Conservation (phyloP, 768 basidiomycete species). For the Pleurotus sapidus region DNA sequence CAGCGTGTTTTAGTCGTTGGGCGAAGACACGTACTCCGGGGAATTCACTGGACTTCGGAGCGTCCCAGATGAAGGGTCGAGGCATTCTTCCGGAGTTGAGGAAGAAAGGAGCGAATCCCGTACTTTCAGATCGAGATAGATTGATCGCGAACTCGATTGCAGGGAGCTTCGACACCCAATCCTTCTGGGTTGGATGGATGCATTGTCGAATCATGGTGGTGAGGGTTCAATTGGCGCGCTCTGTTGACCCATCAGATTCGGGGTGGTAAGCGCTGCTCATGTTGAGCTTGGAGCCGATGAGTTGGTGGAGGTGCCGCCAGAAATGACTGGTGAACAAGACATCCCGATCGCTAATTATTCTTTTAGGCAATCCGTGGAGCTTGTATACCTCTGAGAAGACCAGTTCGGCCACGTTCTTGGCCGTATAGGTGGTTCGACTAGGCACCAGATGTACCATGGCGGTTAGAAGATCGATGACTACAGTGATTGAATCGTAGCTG, state of each 20-base stretch:
- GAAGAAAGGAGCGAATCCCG: too few relatives aligned
- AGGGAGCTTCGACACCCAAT: slow-evolving; percentile 26
- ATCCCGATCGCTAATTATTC: slow-evolving; percentile 1
- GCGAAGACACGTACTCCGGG: too few relatives aligned
- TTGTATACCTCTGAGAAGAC: slow-evolving; percentile 3
- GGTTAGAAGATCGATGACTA: slow-evolving; percentile 15
- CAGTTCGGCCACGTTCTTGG: slow-evolving; percentile 14
- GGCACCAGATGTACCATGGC: slow-evolving; percentile 10
- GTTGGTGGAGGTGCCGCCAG: slow-evolving; percentile 14
- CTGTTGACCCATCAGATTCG: background rate
- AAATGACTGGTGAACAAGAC: slow-evolving; percentile 12
- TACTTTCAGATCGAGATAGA: too few relatives aligned
- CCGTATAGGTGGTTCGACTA: slow-evolving; percentile 4
- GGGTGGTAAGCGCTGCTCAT: slow-evolving; percentile 24
- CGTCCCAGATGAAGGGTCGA: too few relatives aligned
- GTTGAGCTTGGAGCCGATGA: slow-evolving; percentile 14
- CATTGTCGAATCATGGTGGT: slow-evolving; percentile 24
- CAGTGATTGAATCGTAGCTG: slow-evolving; percentile 9
- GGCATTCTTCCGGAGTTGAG: too few relatives aligned
- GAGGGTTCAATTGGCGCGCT: slow-evolving; percentile 24
- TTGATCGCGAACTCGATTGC: too few relatives aligned
- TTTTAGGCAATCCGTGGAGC: slow-evolving; percentile 30
- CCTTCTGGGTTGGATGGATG: slow-evolving; percentile 19
- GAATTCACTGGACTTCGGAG: too few relatives aligned
- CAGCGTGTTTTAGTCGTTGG: too few relatives aligned